Evolutionary conservation across 306 rosid genomes (phyloP).

Genomic region (Quercus engelmannii): DNA sequence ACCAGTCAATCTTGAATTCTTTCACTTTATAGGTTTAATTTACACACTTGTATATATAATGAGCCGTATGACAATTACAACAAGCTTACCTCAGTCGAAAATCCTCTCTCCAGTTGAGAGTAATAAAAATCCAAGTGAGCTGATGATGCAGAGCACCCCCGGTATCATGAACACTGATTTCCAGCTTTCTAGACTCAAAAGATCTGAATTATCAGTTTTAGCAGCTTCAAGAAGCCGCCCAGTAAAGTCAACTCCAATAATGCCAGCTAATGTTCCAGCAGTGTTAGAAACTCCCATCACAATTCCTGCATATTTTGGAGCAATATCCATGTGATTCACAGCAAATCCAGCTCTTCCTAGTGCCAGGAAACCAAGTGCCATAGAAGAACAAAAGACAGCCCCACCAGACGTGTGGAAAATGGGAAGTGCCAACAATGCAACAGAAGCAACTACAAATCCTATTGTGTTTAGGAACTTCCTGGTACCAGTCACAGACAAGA

Average conservation of each 20-base stretch:
- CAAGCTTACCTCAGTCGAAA: conserved; percentile 63
- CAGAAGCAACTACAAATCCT: conserved; percentile 8
- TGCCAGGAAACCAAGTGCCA: conserved; percentile 96
- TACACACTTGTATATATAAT: no score
- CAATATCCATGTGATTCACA: conserved; percentile 94
- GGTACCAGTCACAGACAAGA: conserved; percentile 16
- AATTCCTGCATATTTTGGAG: conserved; percentile 93
- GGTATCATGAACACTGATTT: conserved; percentile 73
- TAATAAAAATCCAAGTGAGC: conserved; percentile 68
- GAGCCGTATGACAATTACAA: not conserved
- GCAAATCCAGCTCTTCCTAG: conserved; percentile 98
- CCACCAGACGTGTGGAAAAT: not conserved
- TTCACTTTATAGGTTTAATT: no score
- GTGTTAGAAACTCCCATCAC: conserved; percentile 98
- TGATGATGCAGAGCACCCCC: conserved; percentile 76
- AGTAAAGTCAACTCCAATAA: conserved; percentile 86
- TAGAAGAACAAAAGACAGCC: conserved; percentile 89
- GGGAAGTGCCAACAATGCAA: conserved; percentile 43
- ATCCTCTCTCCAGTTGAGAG: conserved; percentile 94
- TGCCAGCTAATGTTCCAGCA: conserved; percentile 96
- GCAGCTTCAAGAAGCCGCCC: conserved; percentile 94
- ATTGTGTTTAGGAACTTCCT: conserved; percentile 5
- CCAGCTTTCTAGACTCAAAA: conserved; percentile 90
- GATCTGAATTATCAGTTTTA: conserved; percentile 59
- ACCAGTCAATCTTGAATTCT: no score